phyloP scores from a whole-genome alignment of 2,329 filamentous ascomycete species.

The Penicillium sp. region DNA sequence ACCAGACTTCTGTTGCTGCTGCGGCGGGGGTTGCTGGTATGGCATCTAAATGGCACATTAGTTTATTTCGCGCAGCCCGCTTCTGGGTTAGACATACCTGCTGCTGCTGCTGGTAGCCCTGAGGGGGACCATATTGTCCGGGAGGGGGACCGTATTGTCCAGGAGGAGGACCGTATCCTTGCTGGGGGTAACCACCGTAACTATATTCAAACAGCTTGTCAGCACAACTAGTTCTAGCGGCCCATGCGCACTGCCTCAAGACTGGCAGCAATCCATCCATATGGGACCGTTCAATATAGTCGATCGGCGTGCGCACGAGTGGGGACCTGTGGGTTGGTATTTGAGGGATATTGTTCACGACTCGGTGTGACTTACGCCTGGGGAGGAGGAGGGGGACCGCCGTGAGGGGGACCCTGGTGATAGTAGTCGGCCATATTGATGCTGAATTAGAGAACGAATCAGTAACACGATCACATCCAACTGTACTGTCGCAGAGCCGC shows the following conservation, averaged over 20 bases:
- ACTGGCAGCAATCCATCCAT: not conserved
- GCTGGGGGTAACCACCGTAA: slow-evolving; percentile 27
- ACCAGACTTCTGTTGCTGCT: slow-evolving; percentile 41
- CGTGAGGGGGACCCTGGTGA: slow-evolving; percentile 36
- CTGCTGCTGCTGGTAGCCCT: slow-evolving; percentile 32
- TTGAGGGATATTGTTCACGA: not conserved
- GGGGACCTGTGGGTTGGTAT: not conserved
- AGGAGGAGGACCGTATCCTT: slow-evolving; percentile 32
- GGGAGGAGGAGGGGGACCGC: slow-evolving; percentile 18
- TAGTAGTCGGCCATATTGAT: slow-evolving; percentile 43
- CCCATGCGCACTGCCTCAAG: not conserved
- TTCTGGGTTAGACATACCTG: not conserved
- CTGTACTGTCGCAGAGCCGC: not conserved
- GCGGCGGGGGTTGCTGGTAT: slow-evolving; percentile 31
- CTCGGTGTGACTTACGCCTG: slow-evolving; percentile 14
- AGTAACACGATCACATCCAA: slow-evolving; percentile 4
- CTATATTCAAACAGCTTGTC: slow-evolving; percentile 16
- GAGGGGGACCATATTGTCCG: slow-evolving; percentile 6
- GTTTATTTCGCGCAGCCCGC: not conserved
- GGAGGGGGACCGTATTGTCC: not conserved
- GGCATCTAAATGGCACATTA: not conserved
- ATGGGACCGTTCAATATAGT: not conserved
- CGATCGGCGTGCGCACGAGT: not conserved
- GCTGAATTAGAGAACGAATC: not conserved
- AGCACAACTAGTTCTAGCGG: not conserved